Evolutionary conservation across 805 yeast species (phyloP), one percentile per base, ranked within the genome.

Genomic region (Saccharomycopsis amapae): DNA sequence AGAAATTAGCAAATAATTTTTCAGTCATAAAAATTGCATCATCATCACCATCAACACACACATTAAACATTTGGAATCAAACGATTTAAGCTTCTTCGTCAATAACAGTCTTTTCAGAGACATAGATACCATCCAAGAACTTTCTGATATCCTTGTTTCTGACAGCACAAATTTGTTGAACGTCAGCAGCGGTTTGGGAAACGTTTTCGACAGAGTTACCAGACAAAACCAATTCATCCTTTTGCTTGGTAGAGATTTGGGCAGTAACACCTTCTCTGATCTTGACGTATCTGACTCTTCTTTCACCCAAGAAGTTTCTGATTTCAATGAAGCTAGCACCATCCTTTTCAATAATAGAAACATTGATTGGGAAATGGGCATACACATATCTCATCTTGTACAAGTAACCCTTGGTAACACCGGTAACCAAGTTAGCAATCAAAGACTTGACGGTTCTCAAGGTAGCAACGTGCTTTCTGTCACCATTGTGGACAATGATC

Each of bases 301-400:
- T 93, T 80, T 93, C 97, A 77, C 98, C 98, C 75, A 93, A 82
- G 84, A 86, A 93, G 80, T 93, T 93, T 86, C 97, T 89, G 79
- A 93, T 89, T 79, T 93, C 97, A 62, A 90, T 84, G 65, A 65
- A 78, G 56, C 76, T 72, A 44, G 68, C 62, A 60, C 85, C 86
- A 50, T 90, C 90, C 64, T 77, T 75, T 58, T 85, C 86, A 67
- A 85, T 68, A 60, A 88, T 71, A 79, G 89, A 90, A 61, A 93
- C 96, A 76, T 93, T 93, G 76, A 94, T 93, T 72, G 98, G 99
- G 96, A 93, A 93, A 86, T 93, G 98, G 82, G 98, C 99, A 70
- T 90, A 94, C 57, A 93, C 98, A 73, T 87, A 89, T 81, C 97
- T 88, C 97, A 93, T 84, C 85, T 93, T 93, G 93, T 93, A 93